Percentiles rank a stretch among this genome's conserved stretches.
These are phyloP conservation scores for Populus tomentosa DNA, from an alignment of 441 rosid genomes.

Conservation along the genomic window DNA sequence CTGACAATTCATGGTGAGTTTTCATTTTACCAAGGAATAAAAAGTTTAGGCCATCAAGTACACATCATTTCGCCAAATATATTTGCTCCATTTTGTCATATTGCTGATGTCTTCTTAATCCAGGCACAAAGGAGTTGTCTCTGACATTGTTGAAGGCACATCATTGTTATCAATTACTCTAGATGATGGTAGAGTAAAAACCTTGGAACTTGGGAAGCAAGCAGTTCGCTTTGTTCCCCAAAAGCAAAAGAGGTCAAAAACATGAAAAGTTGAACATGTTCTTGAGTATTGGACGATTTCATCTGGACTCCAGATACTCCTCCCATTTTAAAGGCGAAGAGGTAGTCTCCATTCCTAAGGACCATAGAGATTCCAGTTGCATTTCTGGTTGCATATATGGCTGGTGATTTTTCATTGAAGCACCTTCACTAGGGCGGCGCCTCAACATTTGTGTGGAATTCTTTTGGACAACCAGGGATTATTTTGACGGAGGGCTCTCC, in stretches of 20 bases:
- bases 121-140: conserved; percentile 91
- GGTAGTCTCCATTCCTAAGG: conserved; percentile 12
- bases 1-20: conserved; percentile 83
- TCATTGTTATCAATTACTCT: conserved; percentile 54
- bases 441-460: background rate
- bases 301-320: conserved; percentile 1
- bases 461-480: conserved; percentile 5
- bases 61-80: background rate
- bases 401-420: background rate
- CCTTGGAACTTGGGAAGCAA: conserved; percentile 81
- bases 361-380: background rate
- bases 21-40: background rate
- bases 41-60: background rate
- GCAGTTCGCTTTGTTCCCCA: conserved; percentile 75
- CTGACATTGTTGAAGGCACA: conserved; percentile 48
- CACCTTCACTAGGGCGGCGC: background rate
- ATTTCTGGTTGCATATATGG: background rate
- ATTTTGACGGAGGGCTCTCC: background rate
- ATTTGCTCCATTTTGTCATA: background rate
- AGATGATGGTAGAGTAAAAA: conserved; percentile 71
- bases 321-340: conserved; percentile 16
- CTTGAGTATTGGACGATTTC: conserved; percentile 4
- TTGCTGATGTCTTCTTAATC: conserved; percentile 6
- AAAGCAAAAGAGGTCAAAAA: conserved; percentile 74
- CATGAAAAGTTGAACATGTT: conserved; percentile 18